phyloP scores from a whole-genome alignment of 495 filamentous ascomycete genomes.

The Pyrenula massariospora region DNA sequence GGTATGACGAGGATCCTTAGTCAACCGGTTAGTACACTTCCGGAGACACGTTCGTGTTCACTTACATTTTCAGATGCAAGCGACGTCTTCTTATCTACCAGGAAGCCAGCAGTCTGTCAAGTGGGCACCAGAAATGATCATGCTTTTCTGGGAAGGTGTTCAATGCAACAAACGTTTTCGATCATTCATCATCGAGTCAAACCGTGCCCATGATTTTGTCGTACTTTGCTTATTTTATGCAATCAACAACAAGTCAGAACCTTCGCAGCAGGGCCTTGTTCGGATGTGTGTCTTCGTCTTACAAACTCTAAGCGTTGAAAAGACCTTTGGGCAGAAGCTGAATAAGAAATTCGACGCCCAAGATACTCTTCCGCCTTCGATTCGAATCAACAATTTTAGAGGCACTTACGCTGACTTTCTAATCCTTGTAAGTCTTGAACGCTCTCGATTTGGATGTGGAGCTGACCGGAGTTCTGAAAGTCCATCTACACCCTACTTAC shows the following conservation, averaged over 20 bases:
- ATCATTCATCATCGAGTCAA: slow-evolving; percentile 93
- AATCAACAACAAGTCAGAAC: slow-evolving; percentile 72
- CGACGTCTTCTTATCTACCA: slow-evolving; percentile 77
- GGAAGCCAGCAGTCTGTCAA: slow-evolving; percentile 70
- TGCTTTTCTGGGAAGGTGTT: slow-evolving; percentile 94
- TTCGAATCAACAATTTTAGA: slow-evolving; percentile 71
- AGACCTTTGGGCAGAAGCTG: slow-evolving; percentile 78
- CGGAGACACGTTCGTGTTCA: not conserved
- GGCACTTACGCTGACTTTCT: slow-evolving; percentile 92
- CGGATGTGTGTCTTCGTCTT: slow-evolving; percentile 95
- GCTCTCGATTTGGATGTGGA: not conserved
- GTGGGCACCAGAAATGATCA: slow-evolving; percentile 92
- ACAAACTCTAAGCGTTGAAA: slow-evolving; percentile 89
- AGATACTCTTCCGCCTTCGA: slow-evolving; percentile 69
- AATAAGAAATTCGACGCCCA: slow-evolving; percentile 86
- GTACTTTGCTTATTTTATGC: slow-evolving; percentile 88
- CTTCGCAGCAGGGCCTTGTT: slow-evolving; percentile 82
- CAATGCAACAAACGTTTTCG: slow-evolving; percentile 98
- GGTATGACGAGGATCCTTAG: slow-evolving; percentile 91
- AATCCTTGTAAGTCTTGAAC: slow-evolving; percentile 60
- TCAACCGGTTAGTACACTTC: slow-evolving; percentile 50
- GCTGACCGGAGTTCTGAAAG: slow-evolving; percentile 36
- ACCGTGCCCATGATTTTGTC: slow-evolving; percentile 85
- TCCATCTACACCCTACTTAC: slow-evolving; percentile 90
- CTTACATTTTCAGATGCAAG: slow-evolving; percentile 49